phyloP scores from a whole-genome alignment of 225 moss, liverwort and hornwort genomes.

The Ulota crispa region DNA sequence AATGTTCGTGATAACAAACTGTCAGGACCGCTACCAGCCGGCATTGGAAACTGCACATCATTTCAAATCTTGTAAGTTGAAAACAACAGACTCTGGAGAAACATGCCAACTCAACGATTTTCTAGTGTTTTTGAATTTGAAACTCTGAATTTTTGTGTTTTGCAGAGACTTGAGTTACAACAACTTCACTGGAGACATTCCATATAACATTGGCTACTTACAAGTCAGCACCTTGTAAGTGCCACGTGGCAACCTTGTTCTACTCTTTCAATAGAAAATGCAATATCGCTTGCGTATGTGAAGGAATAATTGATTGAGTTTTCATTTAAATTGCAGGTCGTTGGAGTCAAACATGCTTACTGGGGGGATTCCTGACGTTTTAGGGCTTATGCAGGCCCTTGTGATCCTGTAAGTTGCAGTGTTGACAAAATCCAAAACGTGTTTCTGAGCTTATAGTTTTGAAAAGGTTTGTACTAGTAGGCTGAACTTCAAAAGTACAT shows the following conservation, averaged over 20 bases:
- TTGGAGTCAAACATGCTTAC: constrained; percentile 56
- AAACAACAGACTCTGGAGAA: not conserved
- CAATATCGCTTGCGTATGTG: not conserved
- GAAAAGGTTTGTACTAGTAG: not conserved
- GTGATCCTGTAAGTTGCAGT: constrained; percentile 53
- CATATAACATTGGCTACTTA: constrained; percentile 60
- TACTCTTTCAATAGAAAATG: not conserved
- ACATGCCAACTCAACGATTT: not conserved
- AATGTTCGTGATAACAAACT: constrained; percentile 57
- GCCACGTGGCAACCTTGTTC: not conserved
- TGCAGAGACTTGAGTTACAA: constrained; percentile 62
- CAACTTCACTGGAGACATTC: constrained; percentile 51
- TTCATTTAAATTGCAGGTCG: constrained; percentile 38
- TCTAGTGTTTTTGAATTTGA: not conserved
- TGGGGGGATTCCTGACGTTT: constrained; percentile 58
- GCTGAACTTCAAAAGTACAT: not conserved
- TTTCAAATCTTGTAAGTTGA: constrained; percentile 55
- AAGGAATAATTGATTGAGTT: not conserved
- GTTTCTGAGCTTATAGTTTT: not conserved
- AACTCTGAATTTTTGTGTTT: not conserved
- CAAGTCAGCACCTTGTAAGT: constrained; percentile 72
- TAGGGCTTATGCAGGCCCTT: constrained; percentile 66
- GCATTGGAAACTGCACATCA: constrained; percentile 66
- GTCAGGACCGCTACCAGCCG: constrained; percentile 51
- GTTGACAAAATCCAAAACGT: not conserved